Percentiles rank a stretch among this genome's conserved stretches.
phyloP scores from a whole-genome alignment of 2,329 filamentous ascomycete species.

The Diaporthe nobilis region DNA sequence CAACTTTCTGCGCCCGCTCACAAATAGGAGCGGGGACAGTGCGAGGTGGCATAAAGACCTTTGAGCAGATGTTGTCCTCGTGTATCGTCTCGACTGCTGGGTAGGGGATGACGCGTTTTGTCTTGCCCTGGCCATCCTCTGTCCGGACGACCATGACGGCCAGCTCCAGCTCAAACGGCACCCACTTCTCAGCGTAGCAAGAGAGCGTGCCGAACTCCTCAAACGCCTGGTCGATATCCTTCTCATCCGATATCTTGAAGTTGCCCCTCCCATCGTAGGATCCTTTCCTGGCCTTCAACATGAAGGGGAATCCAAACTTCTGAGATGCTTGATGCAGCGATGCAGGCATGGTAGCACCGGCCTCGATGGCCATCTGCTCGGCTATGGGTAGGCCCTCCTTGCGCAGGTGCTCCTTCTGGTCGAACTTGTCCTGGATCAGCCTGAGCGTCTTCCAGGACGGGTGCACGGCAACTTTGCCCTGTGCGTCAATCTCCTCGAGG shows the following conservation, averaged over 20 bases:
- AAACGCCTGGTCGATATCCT: slow-evolving; percentile 73
- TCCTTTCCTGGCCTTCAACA: slow-evolving; percentile 92
- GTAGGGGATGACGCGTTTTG: slow-evolving; percentile 75
- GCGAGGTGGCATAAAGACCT: slow-evolving; percentile 88
- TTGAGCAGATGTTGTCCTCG: slow-evolving; percentile 94
- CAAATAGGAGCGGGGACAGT: slow-evolving; percentile 73
- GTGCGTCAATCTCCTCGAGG: slow-evolving; percentile 83
- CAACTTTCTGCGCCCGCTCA: slow-evolving; percentile 80
- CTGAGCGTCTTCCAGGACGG: slow-evolving; percentile 90
- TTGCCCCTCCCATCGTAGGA: slow-evolving; percentile 92
- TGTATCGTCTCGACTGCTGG: slow-evolving; percentile 95
- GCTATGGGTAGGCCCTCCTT: slow-evolving; percentile 80
- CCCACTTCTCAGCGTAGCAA: slow-evolving; percentile 92
- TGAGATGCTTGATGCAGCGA: slow-evolving; percentile 75
- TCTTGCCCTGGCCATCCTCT: slow-evolving; percentile 72
- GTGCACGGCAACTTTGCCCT: slow-evolving; percentile 76
- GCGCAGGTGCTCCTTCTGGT: slow-evolving; percentile 86
- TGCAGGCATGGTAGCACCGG: slow-evolving; percentile 65
- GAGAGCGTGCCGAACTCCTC: slow-evolving; percentile 77
- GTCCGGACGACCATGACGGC: slow-evolving; percentile 96
- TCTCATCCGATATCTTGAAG: slow-evolving; percentile 62
- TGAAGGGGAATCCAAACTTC: slow-evolving; percentile 84
- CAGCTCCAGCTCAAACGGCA: slow-evolving; percentile 87
- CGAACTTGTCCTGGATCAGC: slow-evolving; percentile 93
- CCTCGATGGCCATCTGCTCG: slow-evolving; percentile 75